Conservation (phyloP, 139 green algal genomes). For the Picochlorum sp. region DNA sequence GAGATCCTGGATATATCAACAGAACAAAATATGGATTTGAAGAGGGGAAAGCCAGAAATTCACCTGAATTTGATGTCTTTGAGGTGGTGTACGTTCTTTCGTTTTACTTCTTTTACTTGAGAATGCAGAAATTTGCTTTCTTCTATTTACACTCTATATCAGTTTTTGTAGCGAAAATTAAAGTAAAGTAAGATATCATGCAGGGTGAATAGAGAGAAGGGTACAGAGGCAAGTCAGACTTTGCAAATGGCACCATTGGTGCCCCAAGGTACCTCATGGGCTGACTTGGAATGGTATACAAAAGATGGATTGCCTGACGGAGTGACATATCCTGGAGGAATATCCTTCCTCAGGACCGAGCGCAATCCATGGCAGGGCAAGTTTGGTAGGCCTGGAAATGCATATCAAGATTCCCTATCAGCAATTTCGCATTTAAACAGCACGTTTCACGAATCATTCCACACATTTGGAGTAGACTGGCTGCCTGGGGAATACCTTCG, state of each 20-base stretch:
- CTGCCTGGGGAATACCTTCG: conserved; percentile 21
- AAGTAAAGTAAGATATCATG: too few relatives aligned
- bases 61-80: conserved; percentile 39
- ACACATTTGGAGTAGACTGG: conserved; percentile 30
- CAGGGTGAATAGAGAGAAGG: too few relatives aligned
- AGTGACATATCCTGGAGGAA: conserved; percentile 14
- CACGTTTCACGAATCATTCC: conserved; percentile 5
- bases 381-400: conserved; percentile 14
- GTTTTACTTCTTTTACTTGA: too few relatives aligned
- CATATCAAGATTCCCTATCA: conserved; percentile 21
- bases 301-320: neutral
- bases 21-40: conserved; percentile 2
- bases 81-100: conserved; percentile 16
- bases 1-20: neutral
- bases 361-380: conserved; percentile 8
- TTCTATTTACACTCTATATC: too few relatives aligned
- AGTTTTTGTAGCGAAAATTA: too few relatives aligned
- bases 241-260: conserved; percentile 35
- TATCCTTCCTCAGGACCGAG: conserved; percentile 3
- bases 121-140: too few relatives aligned
- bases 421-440: conserved; percentile 7
- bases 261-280: conserved; percentile 17
- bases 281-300: conserved; percentile 2
- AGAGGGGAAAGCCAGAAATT: conserved; percentile 14
- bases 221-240: conserved; percentile 19